Percentiles rank a stretch among this genome's conserved stretches.
Conservation (phyloP, 31 red algal species). For the Asparagopsis taxiformis region DNA sequence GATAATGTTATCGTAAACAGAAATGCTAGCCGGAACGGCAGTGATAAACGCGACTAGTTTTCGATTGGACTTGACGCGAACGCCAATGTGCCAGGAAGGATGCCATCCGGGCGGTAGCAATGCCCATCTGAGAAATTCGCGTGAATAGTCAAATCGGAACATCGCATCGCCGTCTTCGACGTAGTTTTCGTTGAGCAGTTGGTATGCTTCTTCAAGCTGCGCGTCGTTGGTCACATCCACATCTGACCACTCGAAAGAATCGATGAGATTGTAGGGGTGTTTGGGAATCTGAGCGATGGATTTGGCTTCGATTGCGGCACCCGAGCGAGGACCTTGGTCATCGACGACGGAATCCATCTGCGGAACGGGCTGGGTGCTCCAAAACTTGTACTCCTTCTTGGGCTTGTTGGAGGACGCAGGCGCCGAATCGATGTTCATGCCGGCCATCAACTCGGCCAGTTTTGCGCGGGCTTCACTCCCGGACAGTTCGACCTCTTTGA, state of each 20-base stretch:
- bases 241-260: constrained; percentile 85
- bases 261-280: constrained; percentile 75
- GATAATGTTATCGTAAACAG: constrained; percentile 16
- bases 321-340: constrained; percentile 1
- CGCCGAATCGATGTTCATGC: neutral
- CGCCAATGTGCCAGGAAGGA: constrained; percentile 82
- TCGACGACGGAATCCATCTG: constrained; percentile 20
- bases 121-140: constrained; percentile 92
- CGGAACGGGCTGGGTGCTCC: constrained; percentile 84
- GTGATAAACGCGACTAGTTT: constrained; percentile 95
- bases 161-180: constrained; percentile 95
- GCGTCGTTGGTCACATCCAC: constrained; percentile 67
- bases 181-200: constrained; percentile 88
- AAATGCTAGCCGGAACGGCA: constrained; percentile 78
- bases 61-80: constrained; percentile 66
- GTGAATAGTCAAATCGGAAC: constrained; percentile 98
- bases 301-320: constrained; percentile 37
- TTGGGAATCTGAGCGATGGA: constrained; percentile 33
- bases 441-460: constrained; percentile 37
- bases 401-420: neutral
- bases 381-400: constrained; percentile 70
- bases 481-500: constrained; percentile 20
- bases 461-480: constrained; percentile 32
- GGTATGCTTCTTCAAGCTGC: constrained; percentile 78
- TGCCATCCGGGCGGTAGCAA: constrained; percentile 90